Base-by-base conservation (phyloP, 2,329 filamentous ascomycete genomes). In the Neophaeococcomyces aloes region DNA sequence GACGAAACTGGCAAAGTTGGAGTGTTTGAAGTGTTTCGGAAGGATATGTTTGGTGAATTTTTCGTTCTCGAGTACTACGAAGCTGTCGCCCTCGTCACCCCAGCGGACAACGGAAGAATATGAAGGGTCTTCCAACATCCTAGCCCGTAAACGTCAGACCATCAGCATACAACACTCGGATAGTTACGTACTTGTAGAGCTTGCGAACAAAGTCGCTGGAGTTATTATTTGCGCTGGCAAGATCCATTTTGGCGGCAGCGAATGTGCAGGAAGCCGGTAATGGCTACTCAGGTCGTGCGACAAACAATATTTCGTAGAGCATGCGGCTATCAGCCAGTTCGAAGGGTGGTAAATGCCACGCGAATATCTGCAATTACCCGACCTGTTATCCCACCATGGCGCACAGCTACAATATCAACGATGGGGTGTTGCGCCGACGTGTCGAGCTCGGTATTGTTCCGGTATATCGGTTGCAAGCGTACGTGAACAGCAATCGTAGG, bases 131-230 rank as follows among this genome's bases (percentile, higher is more conserved):
- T 96, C 89, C 57, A 98, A 72, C 91, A 98, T 98, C 63, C 86
- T 94, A 32, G 32, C 38, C 30, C 23, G 10, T 41, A 39, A 42
- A 39, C 49, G 45, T 46, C 44, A 44, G 29, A 39, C n/a, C 30
- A 27, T 23, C 35, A 32, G 29, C 30, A 29, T 33, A 31, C 37
- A 35, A 38, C 31, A 27, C 40, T 37, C 29, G 17, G 17, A 39
- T 42, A 32, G 14, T 39, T 51, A 65, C 75, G 67, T 80, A 96
- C 89, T 94, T 94, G 75, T 95, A 96, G 53, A 96, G 72, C 69
- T 96, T 96, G 72, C 89, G 87, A 68, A 96, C 87, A 75, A 94
- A 94, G 70, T 94, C 87, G 74, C 87, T 94, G 50, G 87, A 93
- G 70, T 86, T 94, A 66, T 84, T 91, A 57, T 68, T 42, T 21